Percentiles rank a stretch among this genome's conserved stretches.
phyloP scores from a whole-genome alignment of 805 yeast species.

The Candida tammaniensis region DNA sequence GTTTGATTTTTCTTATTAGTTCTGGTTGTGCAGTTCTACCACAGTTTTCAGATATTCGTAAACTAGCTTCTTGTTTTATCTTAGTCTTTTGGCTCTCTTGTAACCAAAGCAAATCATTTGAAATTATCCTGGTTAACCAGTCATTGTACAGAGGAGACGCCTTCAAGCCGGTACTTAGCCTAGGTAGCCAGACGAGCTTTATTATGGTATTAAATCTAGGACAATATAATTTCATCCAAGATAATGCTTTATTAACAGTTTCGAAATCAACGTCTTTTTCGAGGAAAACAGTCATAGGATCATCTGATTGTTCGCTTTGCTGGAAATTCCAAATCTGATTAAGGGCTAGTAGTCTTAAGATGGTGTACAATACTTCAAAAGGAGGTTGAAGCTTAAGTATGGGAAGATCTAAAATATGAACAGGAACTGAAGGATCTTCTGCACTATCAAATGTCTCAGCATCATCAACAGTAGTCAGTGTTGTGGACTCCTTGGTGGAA shows the following conservation, averaged over 20 bases:
- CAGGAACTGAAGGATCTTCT: slow-evolving; percentile 26
- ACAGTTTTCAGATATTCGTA: slow-evolving; percentile 72
- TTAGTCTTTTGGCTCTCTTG: slow-evolving; percentile 30
- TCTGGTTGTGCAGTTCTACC: slow-evolving; percentile 84
- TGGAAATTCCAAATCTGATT: slow-evolving; percentile 52
- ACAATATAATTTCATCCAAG: slow-evolving; percentile 45
- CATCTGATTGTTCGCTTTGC: slow-evolving; percentile 9
- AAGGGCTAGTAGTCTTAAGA: slow-evolving; percentile 50
- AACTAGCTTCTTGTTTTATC: slow-evolving; percentile 56
- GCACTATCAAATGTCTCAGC: slow-evolving; percentile 1
- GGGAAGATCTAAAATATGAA: slow-evolving; percentile 64
- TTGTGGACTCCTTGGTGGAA: too few relatives aligned
- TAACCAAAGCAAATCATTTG: slow-evolving; percentile 51
- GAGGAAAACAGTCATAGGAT: slow-evolving; percentile 20
- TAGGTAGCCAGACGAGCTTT: slow-evolving; percentile 24
- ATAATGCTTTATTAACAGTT: slow-evolving; percentile 24
- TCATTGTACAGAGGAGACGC: slow-evolving; percentile 36
- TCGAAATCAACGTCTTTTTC: slow-evolving; percentile 29
- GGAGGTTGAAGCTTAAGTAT: slow-evolving; percentile 46
- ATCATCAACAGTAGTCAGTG: too few relatives aligned
- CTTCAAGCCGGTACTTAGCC: slow-evolving; percentile 25
- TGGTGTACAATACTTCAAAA: slow-evolving; percentile 35
- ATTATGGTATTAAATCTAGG: slow-evolving; percentile 24
- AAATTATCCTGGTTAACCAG: slow-evolving; percentile 48
- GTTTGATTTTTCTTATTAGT: slow-evolving; percentile 54